phyloP scores from a whole-genome alignment of 2,329 filamentous ascomycete species.

The Eutypella sp. region DNA sequence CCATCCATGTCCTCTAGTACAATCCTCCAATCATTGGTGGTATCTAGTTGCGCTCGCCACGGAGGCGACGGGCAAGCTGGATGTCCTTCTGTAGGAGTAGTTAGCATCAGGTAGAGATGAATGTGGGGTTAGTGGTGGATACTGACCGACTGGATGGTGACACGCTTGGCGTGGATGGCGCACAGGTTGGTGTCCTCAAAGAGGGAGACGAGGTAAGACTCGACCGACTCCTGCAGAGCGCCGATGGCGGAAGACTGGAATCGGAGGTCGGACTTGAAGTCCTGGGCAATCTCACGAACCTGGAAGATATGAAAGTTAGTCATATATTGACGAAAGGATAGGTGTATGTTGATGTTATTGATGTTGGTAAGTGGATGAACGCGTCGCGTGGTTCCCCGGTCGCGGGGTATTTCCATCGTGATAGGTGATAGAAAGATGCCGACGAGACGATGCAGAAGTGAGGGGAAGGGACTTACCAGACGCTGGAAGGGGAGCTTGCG shows the following conservation, averaged over 20 bases:
- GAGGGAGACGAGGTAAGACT: constrained; percentile 96
- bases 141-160: constrained; percentile 79
- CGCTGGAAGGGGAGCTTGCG: constrained; percentile 98
- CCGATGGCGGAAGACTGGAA: constrained; percentile 99
- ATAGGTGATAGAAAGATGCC: too few species aligned
- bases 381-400: background rate
- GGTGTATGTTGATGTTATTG: background rate
- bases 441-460: too few species aligned
- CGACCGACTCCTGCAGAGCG: constrained; percentile 95
- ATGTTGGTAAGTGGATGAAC: constrained; percentile 1
- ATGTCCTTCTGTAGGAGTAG: constrained; percentile 69
- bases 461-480: constrained; percentile 52
- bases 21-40: too few species aligned
- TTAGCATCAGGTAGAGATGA: constrained; percentile 26
- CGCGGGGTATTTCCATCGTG: too few species aligned
- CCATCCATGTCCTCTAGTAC: constrained; percentile 14
- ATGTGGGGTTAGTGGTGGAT: constrained; percentile 1
- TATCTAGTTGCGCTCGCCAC: constrained; percentile 90
- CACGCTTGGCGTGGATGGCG: constrained; percentile 98
- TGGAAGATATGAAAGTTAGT: constrained; percentile 26
- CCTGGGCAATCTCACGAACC: constrained; percentile 91
- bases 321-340: too few species aligned
- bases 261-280: constrained; percentile 91
- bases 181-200: constrained; percentile 99
- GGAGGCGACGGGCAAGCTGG: constrained; percentile 90